Conservation (phyloP, 1,284 basidiomycete genomes). For the Singerocomus rubriflavus region DNA sequence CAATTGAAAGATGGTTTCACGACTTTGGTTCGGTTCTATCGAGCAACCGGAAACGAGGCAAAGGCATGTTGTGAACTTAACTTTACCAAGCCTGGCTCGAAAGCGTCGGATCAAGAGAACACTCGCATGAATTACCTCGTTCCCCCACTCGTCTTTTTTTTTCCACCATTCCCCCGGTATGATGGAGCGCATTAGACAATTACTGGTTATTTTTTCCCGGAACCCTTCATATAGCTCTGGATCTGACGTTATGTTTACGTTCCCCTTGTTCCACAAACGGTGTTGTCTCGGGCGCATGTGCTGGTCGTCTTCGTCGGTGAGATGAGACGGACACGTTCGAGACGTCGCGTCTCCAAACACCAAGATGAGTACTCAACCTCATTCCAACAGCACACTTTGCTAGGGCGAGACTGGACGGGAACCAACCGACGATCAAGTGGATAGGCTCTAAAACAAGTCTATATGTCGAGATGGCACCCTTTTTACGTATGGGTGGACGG, state of each 20-base stretch:
- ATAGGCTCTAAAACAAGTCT: not conserved
- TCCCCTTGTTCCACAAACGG: not conserved
- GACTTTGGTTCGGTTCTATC: slow-evolving; percentile 16
- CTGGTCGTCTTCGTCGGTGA: not conserved
- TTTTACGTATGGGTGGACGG: slow-evolving; percentile 17
- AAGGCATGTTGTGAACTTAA: slow-evolving; percentile 23
- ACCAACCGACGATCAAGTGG: slow-evolving; percentile 4
- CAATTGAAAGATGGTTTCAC: slow-evolving; percentile 5
- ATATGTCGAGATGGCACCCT: not conserved
- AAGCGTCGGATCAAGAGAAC: not conserved
- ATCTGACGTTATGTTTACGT: slow-evolving; percentile 4
- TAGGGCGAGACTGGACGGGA: not conserved
- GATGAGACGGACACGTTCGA: not conserved
- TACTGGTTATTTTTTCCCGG: not conserved
- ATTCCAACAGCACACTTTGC: not conserved
- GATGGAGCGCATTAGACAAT: not conserved
- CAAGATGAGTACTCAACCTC: not conserved
- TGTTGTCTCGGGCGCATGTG: slow-evolving; percentile 1
- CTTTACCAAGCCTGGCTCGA: slow-evolving; percentile 8
- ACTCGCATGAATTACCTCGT: slow-evolving; percentile 6
- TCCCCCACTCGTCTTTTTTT: not conserved
- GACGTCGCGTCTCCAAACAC: not conserved
- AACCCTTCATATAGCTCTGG: not conserved
- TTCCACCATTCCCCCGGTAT: not conserved
- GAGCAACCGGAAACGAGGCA: slow-evolving; percentile 27